These are phyloP conservation scores for Rhododendron ovatum DNA, from an alignment of 148 eudicot species.

Conservation along the genomic window DNA sequence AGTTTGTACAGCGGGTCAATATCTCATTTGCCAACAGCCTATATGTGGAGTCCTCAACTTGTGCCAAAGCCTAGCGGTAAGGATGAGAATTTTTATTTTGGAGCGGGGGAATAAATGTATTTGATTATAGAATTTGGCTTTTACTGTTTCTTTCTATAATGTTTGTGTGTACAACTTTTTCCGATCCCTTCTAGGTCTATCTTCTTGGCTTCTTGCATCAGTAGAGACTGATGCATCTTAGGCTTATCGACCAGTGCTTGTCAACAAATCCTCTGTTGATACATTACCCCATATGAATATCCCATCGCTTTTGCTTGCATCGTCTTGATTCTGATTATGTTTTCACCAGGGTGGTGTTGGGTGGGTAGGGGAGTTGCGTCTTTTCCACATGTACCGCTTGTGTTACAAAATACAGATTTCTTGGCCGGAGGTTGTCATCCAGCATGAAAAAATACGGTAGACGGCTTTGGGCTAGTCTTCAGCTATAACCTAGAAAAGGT, in stretches of 20 bases:
- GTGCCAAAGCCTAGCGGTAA: constrained; percentile 90
- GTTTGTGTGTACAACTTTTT: background rate
- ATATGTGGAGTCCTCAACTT: constrained; percentile 96
- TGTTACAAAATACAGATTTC: background rate
- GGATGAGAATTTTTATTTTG: background rate
- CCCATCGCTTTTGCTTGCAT: background rate
- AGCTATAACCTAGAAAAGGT: background rate
- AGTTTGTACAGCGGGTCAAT: constrained; percentile 75
- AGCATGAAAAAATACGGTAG: background rate
- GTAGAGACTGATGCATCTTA: background rate
- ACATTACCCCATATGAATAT: background rate
- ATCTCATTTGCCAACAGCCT: constrained; percentile 82
- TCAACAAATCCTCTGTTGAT: background rate
- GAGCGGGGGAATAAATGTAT: background rate
- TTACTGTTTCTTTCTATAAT: background rate
- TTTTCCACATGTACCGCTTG: background rate
- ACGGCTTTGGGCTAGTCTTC: background rate
- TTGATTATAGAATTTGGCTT: background rate
- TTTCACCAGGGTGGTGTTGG: background rate
- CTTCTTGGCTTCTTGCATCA: constrained; percentile 6
- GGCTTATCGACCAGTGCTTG: background rate
- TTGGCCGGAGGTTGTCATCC: background rate
- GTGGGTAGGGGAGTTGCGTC: background rate
- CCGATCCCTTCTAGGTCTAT: background rate
- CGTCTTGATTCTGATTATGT: background rate